phyloP scores from a whole-genome alignment of 164 flowering plant genomes.

The Macadamia tetraphylla region DNA sequence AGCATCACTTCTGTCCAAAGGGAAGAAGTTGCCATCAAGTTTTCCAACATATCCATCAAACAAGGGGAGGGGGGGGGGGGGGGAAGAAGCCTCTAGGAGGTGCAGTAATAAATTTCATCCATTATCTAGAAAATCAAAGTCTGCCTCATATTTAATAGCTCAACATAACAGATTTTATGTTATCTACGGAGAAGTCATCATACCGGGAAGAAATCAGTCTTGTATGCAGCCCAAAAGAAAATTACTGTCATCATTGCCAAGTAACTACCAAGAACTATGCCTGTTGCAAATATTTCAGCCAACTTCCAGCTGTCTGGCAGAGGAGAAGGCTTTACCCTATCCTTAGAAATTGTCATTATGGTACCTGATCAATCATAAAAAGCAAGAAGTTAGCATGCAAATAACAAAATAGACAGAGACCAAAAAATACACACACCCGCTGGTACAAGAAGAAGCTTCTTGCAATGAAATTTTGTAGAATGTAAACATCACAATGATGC shows the following conservation, averaged over 20 bases:
- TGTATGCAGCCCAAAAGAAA: slow-evolving; percentile 79
- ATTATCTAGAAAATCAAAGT: neutral
- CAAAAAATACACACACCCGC: neutral
- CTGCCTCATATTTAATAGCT: neutral
- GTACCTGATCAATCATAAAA: slow-evolving; percentile 41
- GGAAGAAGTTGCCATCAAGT: too few relatives aligned
- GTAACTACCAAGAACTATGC: slow-evolving; percentile 72
- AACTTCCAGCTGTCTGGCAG: slow-evolving; percentile 90
- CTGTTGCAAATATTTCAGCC: slow-evolving; percentile 73
- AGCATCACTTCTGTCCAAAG: too few relatives aligned
- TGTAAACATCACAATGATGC: neutral
- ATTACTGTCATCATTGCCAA: slow-evolving; percentile 85
- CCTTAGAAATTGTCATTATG: slow-evolving; percentile 89
- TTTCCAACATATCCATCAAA: too few relatives aligned
- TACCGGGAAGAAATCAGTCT: slow-evolving; percentile 80
- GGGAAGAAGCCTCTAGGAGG: too few relatives aligned
- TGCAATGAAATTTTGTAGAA: neutral
- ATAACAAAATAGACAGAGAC: neutral
- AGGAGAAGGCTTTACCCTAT: slow-evolving; percentile 82
- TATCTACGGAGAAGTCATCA: slow-evolving; percentile 1
- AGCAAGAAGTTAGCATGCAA: too few relatives aligned
- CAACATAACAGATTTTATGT: neutral
- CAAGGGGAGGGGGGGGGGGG: too few relatives aligned
- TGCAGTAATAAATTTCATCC: too few relatives aligned
- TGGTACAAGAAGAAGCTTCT: neutral